phyloP scores from a whole-genome alignment of 169 alveolate genomes.

The Blepharisma undulans region DNA sequence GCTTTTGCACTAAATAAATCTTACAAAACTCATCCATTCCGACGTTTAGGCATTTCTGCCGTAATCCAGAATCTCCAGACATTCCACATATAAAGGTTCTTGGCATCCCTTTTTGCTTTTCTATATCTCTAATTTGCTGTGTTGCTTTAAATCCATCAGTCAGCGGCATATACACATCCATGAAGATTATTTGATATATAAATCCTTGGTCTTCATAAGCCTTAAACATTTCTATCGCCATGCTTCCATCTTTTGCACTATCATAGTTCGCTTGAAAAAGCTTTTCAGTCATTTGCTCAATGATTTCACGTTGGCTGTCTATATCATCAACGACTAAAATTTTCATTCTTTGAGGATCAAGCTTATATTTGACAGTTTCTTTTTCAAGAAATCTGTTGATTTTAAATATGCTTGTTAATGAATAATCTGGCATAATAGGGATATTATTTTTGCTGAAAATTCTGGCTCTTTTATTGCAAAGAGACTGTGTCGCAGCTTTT shows the following conservation, averaged over 20 bases:
- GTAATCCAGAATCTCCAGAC: background rate
- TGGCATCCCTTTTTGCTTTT: slow-evolving; percentile 10
- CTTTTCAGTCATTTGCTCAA: background rate
- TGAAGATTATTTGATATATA: slow-evolving; percentile 17
- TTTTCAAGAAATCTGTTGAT: background rate
- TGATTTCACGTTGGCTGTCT: background rate
- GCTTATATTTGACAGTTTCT: background rate
- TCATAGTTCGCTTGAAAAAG: background rate
- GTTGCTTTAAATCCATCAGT: slow-evolving; percentile 6
- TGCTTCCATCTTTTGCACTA: slow-evolving; percentile 11
- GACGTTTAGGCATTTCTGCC: background rate
- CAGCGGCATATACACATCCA: slow-evolving; percentile 22
- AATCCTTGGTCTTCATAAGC: slow-evolving; percentile 8
- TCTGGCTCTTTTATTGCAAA: background rate
- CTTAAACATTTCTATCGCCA: background rate
- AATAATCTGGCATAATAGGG: background rate
- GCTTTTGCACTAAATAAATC: background rate
- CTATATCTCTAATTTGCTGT: slow-evolving; percentile 2
- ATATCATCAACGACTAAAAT: slow-evolving; percentile 1
- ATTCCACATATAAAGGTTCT: slow-evolving; percentile 29
- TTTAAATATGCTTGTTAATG: background rate
- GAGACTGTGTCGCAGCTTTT: background rate
- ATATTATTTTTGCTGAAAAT: background rate
- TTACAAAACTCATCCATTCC: background rate
- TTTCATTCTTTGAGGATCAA: background rate